Base-by-base conservation (phyloP, 2,329 filamentous ascomycete genomes). In the Scedosporium apiospermum region DNA sequence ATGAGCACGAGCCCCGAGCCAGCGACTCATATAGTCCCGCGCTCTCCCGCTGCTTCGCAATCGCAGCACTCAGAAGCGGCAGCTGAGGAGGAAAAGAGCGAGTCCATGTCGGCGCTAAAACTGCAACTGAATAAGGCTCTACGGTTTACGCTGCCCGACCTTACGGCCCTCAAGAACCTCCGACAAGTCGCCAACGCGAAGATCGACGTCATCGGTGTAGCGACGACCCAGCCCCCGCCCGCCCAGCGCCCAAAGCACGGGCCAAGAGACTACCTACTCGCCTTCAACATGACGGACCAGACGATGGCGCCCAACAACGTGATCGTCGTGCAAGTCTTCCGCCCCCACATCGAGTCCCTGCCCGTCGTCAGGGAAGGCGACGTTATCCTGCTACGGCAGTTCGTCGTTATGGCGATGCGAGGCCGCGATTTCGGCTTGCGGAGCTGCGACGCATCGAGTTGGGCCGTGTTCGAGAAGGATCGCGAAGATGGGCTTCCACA, bases 231-330 rank as follows among this genome's bases (percentile, higher is more conserved):
- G 18, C 81, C 83, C 2, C 72, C 78, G 9, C 75, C 79, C 57
- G 79, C 84, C 6, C 74, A 77, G 63, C 78, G 84, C 44, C 82
- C 82, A 27, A 86, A 84, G 68, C 74, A 77, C 64, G 82, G 83
- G 0, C 82, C 82, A 3, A 76, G 84, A 23, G 82, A 87, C 68
- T 87, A 81, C 71, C 80, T 83, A 72, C 78, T 86, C 67, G 78
- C 80, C 16, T 81, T 88, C 65, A 80, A 78, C 49, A 73, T 86
- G 12, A 82, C 80, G 0, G 85, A 88, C 67, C 78, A 82, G 27
- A 81, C 81, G 1, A 76, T 79, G 21, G 80, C 79, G 3, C 81
- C 82, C 2, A 71, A 74, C 9, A 70, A 72, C 14, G 79, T 85
- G 1, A 75, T 75, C 12, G 79, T 86, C 68, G 82, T 84, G 27